Conservation (phyloP, 1,284 basidiomycete genomes). For the Pyrrhoderma noxium region DNA sequence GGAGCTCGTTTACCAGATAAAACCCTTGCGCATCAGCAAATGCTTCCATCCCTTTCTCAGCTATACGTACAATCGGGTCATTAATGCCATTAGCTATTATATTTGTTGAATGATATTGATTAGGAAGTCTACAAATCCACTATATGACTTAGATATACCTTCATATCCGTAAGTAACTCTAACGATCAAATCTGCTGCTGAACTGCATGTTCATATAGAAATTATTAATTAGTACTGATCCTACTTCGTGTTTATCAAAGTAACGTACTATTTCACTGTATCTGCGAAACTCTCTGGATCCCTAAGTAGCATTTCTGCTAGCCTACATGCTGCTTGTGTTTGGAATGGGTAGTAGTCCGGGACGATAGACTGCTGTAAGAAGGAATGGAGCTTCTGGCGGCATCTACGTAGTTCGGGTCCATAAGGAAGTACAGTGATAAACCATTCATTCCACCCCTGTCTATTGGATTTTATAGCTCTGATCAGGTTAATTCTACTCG, state of each 20-base stretch:
- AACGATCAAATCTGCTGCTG: slow-evolving; percentile 2
- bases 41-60: slow-evolving; percentile 9
- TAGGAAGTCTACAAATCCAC: neutral
- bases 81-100: neutral
- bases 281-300: slow-evolving; percentile 22
- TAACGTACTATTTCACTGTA: slow-evolving; percentile 23
- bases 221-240: no score
- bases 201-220: no score
- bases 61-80: slow-evolving; percentile 18
- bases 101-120: neutral
- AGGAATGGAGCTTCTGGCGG: slow-evolving; percentile 22
- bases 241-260: no score
- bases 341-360: slow-evolving; percentile 22
- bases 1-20: slow-evolving; percentile 4
- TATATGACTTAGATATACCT: slow-evolving; percentile 2
- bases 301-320: slow-evolving; percentile 20
- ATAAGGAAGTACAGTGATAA: slow-evolving; percentile 19
- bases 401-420: slow-evolving; percentile 22
- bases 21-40: slow-evolving; percentile 5
- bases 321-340: slow-evolving; percentile 19
- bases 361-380: slow-evolving; percentile 20
- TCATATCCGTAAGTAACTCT: slow-evolving; percentile 10
- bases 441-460: slow-evolving; percentile 10
- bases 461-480: neutral
- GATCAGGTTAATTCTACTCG: neutral